phyloP scores from a whole-genome alignment of 768 basidiomycete genomes.

The Lactifluus echinatus region DNA sequence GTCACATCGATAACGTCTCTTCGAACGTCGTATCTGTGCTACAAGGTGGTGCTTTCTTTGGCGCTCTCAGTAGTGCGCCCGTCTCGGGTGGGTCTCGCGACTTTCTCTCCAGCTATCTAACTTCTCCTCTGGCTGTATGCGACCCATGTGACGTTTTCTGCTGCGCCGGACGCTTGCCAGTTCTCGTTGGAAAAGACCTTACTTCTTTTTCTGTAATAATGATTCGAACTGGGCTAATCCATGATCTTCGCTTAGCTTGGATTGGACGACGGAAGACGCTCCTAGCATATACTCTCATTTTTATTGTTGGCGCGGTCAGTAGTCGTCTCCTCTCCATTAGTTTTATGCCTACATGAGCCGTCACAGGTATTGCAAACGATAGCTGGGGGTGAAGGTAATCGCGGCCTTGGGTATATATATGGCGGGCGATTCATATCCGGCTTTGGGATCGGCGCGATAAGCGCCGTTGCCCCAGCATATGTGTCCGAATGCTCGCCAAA shows the following conservation, averaged over 20 bases:
- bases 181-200: too few species aligned
- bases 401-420: conserved; percentile 64
- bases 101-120: background rate
- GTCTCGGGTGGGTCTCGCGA: conserved; percentile 46
- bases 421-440: conserved; percentile 75
- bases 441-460: conserved; percentile 75
- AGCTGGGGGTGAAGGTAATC: conserved; percentile 43
- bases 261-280: conserved; percentile 63
- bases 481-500: conserved; percentile 86
- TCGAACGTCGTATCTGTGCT: conserved; percentile 83
- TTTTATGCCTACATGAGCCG: background rate
- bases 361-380: conserved; percentile 60
- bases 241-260: conserved; percentile 32
- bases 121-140: background rate
- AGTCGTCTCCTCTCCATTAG: background rate
- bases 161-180: background rate
- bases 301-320: conserved; percentile 62
- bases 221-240: background rate
- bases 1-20: conserved; percentile 44
- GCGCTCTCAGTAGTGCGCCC: conserved; percentile 66
- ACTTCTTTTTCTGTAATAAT: background rate
- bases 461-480: conserved; percentile 75
- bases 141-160: background rate
- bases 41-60: conserved; percentile 85
- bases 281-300: conserved; percentile 51